Base-by-base conservation (phyloP, 805 yeast species). In the Starmera quercuum region DNA sequence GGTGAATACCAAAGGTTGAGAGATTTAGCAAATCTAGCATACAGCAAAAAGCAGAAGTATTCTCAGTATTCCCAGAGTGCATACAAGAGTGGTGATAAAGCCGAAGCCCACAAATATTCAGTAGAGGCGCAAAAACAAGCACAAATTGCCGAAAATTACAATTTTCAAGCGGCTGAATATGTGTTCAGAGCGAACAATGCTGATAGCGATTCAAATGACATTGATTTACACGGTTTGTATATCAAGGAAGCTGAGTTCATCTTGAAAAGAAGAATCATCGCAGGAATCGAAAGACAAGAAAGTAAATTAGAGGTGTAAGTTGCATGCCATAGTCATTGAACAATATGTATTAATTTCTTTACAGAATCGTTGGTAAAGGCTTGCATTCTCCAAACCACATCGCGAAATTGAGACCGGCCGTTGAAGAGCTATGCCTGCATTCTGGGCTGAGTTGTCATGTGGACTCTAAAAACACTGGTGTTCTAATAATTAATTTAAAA, bases 351-450 rank as follows among this genome's bases (percentile, higher is more conserved):
- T n/a, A n/a, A n/a, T n/a, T n/a, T n/a, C n/a, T n/a, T n/a, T n/a
- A n/a, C n/a, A n/a, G n/a, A n/a, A 88, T 90, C 54, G 97, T 87
- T 8, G 97, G 97, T 8, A 90, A 90, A 58, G 97, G 97, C 7
- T 52, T 76, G 27, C 97, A 88, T 54, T 84, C 95, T 1, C 66
- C 70, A 34, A 66, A 76, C 44, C 95, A 94, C 11, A 73, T 85
- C 33, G 88, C 95, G 27, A 88, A 87, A 56, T 59, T 90, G 46
- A 83, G 81, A 56, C 97, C 97, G 2, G 96, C 96, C 0, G 75
- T 87, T 14, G 92, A 85, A 50, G 70, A 74, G 32, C 59, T 85
- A 51, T 86, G 96, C 57, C 51, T 61, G 22, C 82, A 84, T 45
- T 73, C 80, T 28, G 62, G 73, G 18, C 67, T 88, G 43, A 69